phyloP scores from a whole-genome alignment of 2,329 filamentous ascomycete species.

The Colletotrichum neosansevieriae region DNA sequence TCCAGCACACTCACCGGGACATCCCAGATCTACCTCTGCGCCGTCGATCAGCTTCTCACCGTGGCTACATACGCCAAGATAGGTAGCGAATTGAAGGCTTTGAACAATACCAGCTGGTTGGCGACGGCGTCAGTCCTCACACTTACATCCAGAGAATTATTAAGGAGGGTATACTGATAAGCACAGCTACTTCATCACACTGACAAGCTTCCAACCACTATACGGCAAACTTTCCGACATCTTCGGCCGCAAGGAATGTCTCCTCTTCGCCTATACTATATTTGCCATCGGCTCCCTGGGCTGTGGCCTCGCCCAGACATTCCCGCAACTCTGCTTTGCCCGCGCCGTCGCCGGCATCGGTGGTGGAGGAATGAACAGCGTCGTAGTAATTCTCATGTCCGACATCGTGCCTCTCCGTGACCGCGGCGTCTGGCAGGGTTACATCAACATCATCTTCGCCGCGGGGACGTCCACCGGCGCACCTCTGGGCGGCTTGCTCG shows the following conservation, averaged over 20 bases:
- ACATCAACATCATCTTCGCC: conserved; percentile 78
- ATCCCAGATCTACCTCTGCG: conserved; percentile 75
- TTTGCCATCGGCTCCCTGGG: conserved; percentile 74
- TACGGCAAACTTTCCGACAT: conserved; percentile 80
- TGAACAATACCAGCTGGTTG: conserved; percentile 83
- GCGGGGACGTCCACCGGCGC: conserved; percentile 76
- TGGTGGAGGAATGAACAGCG: conserved; percentile 78
- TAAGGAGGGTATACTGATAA: no score
- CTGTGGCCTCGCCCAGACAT: conserved; percentile 73
- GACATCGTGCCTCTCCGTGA: conserved; percentile 78
- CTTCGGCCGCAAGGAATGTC: conserved; percentile 74
- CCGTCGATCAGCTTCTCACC: conserved; percentile 82
- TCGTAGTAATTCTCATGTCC: conserved; percentile 76
- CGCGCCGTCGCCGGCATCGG: conserved; percentile 68
- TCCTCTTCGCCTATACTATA: conserved; percentile 73
- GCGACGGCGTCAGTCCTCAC: conserved; percentile 58
- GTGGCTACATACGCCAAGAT: conserved; percentile 84
- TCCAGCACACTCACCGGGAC: background rate
- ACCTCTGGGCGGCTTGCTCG: conserved; percentile 77
- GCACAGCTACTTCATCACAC: conserved; percentile 75
- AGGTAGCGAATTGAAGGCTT: conserved; percentile 78
- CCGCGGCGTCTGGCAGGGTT: conserved; percentile 79
- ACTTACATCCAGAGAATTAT: background rate
- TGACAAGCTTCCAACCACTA: conserved; percentile 80
- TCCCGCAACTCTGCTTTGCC: conserved; percentile 74